A percentile compares a stretch with the other conserved stretches of the same genome.
Evolutionary conservation across 345 rosid species (phyloP).

Genomic region (Mercurialis annua): DNA sequence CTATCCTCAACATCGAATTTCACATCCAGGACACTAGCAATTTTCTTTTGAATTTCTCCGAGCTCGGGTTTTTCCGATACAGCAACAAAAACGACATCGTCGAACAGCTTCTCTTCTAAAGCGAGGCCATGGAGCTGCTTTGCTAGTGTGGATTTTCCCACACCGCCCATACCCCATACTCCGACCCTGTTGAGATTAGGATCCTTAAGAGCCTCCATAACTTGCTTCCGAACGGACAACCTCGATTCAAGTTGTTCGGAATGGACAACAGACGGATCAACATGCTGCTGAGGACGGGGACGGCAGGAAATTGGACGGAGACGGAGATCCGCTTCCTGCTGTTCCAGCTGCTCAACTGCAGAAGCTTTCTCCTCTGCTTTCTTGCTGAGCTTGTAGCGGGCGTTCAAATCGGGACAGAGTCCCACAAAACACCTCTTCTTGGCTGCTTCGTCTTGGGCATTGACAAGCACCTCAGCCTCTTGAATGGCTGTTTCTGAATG

Average conservation of each 20-base stretch:
- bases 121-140: conserved; percentile 6
- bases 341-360: too few relatives aligned
- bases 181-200: conserved; percentile 6
- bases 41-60: conserved; percentile 1
- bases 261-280: not conserved
- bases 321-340: too few relatives aligned
- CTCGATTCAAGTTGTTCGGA: conserved; percentile 5
- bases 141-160: conserved; percentile 25
- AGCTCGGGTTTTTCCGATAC: not conserved
- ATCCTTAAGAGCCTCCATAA: conserved; percentile 3
- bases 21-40: not conserved
- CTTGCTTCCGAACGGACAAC: not conserved
- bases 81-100: not conserved
- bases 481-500: too few relatives aligned
- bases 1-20: conserved; percentile 7
- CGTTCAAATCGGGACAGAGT: too few relatives aligned
- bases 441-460: too few relatives aligned
- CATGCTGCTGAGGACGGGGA: not conserved
- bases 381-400: too few relatives aligned
- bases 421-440: too few relatives aligned
- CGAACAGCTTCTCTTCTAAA: not conserved
- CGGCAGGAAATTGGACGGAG: not conserved
- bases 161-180: too few relatives aligned
- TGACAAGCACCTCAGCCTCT: too few relatives aligned
- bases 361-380: too few relatives aligned